Evolutionary conservation across 352 stramenopile species (phyloP).

Genomic region (Phytophthora sp.): DNA sequence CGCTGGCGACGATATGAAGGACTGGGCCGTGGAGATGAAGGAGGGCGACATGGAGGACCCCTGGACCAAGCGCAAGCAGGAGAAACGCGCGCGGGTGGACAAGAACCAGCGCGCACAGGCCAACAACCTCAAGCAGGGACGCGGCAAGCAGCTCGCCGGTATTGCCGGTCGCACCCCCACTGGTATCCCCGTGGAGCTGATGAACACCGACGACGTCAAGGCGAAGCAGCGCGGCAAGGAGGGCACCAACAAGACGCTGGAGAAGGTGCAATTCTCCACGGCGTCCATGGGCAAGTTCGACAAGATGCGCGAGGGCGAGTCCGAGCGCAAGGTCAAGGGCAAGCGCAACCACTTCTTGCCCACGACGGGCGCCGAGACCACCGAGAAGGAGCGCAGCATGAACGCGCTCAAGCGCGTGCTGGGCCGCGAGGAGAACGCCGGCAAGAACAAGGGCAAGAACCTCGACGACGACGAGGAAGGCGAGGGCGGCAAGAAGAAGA

Average conservation of each 20-base stretch:
- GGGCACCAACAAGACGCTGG: slow-evolving; percentile 86
- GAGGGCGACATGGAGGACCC: slow-evolving; percentile 93
- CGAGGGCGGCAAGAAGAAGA: slow-evolving; percentile 64
- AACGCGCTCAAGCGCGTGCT: slow-evolving; percentile 79
- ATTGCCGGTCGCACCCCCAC: slow-evolving; percentile 56
- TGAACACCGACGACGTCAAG: slow-evolving; percentile 72
- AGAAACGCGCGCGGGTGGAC: slow-evolving; percentile 91
- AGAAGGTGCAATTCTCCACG: slow-evolving; percentile 93
- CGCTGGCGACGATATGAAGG: slow-evolving; percentile 85
- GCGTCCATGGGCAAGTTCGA: slow-evolving; percentile 96
- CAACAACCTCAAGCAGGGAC: slow-evolving; percentile 76
- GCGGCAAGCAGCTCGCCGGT: slow-evolving; percentile 59
- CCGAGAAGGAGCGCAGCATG: slow-evolving; percentile 85
- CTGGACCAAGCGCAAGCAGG: slow-evolving; percentile 93
- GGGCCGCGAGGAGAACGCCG: slow-evolving; percentile 77
- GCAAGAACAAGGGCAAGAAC: slow-evolving; percentile 71
- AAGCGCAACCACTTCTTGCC: slow-evolving; percentile 88
- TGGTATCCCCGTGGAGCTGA: slow-evolving; percentile 93
- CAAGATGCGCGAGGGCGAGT: slow-evolving; percentile 92
- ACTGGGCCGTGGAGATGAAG: slow-evolving; percentile 96
- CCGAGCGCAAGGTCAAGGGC: slow-evolving; percentile 86
- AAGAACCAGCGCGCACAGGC: slow-evolving; percentile 93
- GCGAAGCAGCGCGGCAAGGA: slow-evolving; percentile 90
- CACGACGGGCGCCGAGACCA: slow-evolving; percentile 68
- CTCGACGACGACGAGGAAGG: slow-evolving; percentile 63